phyloP scores from a whole-genome alignment of 257 asterid species.

The Forsythia suspensa region DNA sequence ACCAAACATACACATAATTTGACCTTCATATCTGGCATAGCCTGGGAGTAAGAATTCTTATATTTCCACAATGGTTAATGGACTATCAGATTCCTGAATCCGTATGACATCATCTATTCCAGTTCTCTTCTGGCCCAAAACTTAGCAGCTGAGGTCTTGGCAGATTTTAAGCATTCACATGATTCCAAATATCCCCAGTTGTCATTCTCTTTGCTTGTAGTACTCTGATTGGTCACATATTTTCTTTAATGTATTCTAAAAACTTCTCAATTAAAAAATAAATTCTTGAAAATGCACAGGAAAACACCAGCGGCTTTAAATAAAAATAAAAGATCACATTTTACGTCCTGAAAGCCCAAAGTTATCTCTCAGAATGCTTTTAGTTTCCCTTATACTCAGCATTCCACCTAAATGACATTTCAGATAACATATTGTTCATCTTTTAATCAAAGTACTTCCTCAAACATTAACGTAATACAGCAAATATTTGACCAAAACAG shows the following conservation, averaged over 20 bases:
- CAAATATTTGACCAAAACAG: not conserved
- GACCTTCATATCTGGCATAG: not conserved
- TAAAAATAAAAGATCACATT: not conserved
- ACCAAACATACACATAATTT: not conserved
- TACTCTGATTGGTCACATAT: not conserved
- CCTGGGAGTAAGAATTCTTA: not conserved
- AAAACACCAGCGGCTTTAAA: not conserved
- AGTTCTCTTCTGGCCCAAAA: conserved; percentile 3
- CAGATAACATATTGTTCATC: conserved; percentile 1
- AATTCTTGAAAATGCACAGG: not conserved
- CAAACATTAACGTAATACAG: conserved; percentile 11
- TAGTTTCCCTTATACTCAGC: conserved; percentile 4
- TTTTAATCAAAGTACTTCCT: conserved; percentile 3
- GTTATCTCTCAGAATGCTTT: not conserved
- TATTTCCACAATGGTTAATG: not conserved
- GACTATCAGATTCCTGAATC: not conserved
- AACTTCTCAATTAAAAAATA: not conserved
- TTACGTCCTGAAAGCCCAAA: not conserved
- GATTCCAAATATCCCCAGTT: not conserved
- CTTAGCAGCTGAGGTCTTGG: conserved; percentile 8
- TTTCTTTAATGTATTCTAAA: not conserved
- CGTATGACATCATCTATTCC: not conserved
- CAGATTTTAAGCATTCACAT: not conserved
- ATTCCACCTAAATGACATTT: conserved; percentile 1
- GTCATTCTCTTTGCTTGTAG: not conserved